These are phyloP conservation scores for Penicillium dipodomyicola DNA, from an alignment of 495 filamentous ascomycete genomes.

Conservation along the genomic window DNA sequence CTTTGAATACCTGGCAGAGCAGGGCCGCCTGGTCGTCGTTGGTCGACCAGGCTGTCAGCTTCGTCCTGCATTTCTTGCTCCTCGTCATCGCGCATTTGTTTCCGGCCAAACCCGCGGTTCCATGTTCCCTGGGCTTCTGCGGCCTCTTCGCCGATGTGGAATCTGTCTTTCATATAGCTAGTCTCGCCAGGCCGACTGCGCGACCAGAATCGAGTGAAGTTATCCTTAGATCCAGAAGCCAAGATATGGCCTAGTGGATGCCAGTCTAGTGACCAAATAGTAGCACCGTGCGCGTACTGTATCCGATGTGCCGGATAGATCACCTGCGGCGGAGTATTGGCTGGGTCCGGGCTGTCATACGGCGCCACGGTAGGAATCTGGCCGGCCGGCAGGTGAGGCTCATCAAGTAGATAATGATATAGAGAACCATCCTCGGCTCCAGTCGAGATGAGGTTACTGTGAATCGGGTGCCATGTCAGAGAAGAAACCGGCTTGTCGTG, in stretches of 20 bases:
- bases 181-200: constrained; percentile 82
- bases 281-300: constrained; percentile 83
- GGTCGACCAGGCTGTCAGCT: constrained; percentile 88
- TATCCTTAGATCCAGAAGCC: constrained; percentile 97
- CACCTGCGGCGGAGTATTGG: constrained; percentile 73
- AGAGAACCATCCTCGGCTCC: constrained; percentile 86
- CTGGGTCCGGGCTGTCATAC: constrained; percentile 77
- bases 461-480: constrained; percentile 89
- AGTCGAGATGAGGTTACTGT: constrained; percentile 82
- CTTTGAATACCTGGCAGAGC: constrained; percentile 53
- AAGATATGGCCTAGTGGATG: constrained; percentile 94
- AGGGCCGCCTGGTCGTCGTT: constrained; percentile 62
- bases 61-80: constrained; percentile 92
- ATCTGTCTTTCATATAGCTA: constrained; percentile 79
- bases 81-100: constrained; percentile 84
- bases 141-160: constrained; percentile 90
- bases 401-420: constrained; percentile 89
- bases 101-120: constrained; percentile 73
- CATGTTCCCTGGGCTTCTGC: constrained; percentile 92
- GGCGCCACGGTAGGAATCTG: constrained; percentile 65
- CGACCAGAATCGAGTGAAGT: constrained; percentile 95
- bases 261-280: constrained; percentile 97
- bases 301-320: constrained; percentile 85
- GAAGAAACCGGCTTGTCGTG: constrained; percentile 96
- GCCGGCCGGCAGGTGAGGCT: constrained; percentile 76